Base-by-base conservation (phyloP, 2,329 filamentous ascomycete genomes). In the Clonostachys rhizophaga region DNA sequence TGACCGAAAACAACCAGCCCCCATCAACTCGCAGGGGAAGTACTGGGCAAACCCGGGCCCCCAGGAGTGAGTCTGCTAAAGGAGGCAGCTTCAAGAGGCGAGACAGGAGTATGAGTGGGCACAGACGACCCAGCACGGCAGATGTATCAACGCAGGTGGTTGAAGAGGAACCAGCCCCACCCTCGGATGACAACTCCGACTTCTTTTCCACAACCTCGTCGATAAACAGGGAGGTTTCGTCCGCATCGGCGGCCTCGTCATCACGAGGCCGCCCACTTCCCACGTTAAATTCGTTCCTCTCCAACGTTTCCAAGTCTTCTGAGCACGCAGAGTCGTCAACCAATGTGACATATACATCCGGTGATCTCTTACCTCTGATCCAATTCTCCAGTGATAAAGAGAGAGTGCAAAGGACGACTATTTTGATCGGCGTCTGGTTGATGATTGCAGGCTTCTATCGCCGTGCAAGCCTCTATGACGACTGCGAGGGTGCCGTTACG, bases 371-470 rank as follows among this genome's bases (percentile, higher is more conserved):
- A 40, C 78, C 79, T 1, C 55, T 72, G 14, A 66, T 83, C 16
- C 72, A 78, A 35, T 81, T 83, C 47, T 65, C 79, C 8, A 76
- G 75, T 53, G 75, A 76, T 10, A 75, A 77, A 54, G 69, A 75
- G 51, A 71, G 68, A 53, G 67, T 70, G 33, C 74, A 75, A 46
- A 72, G 78, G 41, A 70, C 66, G 34, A 68, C 69, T 7, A 70
- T 83, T 11, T 63, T 99, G 14, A 72, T 91, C 17, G 86, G 86
- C 54, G 84, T 96, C 34, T 99, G 94, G 94, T 74, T 96, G 9
- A 86, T 94, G 61, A 90, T 96, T 51, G 87, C 90, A 3, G 87
- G 87, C 0, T 84, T 97, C 53, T 99, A 97, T 61, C 82, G 90
- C 30, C 81, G 90, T 46, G 89, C 92, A 8, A 80, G 79, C 9